These are phyloP conservation scores for Pseudopediastrum boryanum DNA, from an alignment of 139 green algal species.

Conservation along the genomic window DNA sequence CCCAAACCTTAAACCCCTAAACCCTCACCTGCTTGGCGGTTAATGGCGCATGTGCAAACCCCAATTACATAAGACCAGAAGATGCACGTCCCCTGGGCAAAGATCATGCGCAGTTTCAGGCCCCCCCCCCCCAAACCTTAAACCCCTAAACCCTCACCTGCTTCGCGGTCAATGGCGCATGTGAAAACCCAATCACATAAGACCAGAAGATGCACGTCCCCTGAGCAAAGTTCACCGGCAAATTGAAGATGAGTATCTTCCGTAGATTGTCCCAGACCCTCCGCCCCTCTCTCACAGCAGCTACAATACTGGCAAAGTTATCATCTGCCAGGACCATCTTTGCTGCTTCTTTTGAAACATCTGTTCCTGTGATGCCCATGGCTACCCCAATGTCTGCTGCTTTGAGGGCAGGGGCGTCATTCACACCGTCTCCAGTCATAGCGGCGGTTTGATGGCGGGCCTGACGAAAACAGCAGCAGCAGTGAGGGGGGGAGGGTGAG, in stretches of 20 bases:
- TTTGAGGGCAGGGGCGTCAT: conserved; percentile 82
- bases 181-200: conserved; percentile 68
- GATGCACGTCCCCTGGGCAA: too few species aligned
- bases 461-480: conserved; percentile 75
- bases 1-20: too few species aligned
- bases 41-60: too few species aligned
- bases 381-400: conserved; percentile 87
- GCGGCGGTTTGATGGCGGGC: conserved; percentile 48
- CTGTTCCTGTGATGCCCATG: conserved; percentile 86
- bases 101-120: too few species aligned
- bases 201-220: conserved; percentile 88
- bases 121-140: too few species aligned
- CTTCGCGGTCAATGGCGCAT: conserved; percentile 55
- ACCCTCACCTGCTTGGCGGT: too few species aligned
- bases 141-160: too few species aligned
- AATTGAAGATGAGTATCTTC: conserved; percentile 53
- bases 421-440: conserved; percentile 60
- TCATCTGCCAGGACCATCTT: conserved; percentile 98
- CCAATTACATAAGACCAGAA: too few species aligned
- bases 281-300: conserved; percentile 88
- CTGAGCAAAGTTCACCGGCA: conserved; percentile 54
- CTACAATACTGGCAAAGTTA: conserved; percentile 93
- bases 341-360: conserved; percentile 64
- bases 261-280: conserved; percentile 89
- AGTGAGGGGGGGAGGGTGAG: too few species aligned